These are phyloP conservation scores for Cerioporus squamosus DNA, from an alignment of 1,284 basidiomycete species.

Conservation along the genomic window DNA sequence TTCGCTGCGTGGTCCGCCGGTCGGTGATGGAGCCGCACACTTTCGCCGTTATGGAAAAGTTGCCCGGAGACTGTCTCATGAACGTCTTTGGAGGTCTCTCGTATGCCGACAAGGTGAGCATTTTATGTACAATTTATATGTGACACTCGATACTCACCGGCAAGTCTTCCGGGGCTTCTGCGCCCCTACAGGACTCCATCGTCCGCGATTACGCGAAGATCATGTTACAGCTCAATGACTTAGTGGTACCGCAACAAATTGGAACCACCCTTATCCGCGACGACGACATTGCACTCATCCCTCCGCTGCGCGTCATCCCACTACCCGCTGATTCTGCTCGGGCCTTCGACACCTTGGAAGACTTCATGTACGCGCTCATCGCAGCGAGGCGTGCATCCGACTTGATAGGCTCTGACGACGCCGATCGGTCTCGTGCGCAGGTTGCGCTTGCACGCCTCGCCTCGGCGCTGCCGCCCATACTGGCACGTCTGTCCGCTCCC, in stretches of 20 bases:
- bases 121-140: not conserved
- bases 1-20: not conserved
- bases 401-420: too few relatives aligned
- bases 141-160: not conserved
- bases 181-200: not conserved
- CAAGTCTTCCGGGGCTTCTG: too few relatives aligned
- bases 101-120: conserved; percentile 3
- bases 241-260: conserved; percentile 6
- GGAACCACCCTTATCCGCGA: not conserved
- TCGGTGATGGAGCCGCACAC: not conserved
- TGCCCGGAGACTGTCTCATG: conserved; percentile 5
- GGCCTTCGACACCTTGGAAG: too few relatives aligned
- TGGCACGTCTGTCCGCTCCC: too few relatives aligned
- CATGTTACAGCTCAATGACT: not conserved
- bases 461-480: too few relatives aligned
- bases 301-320: not conserved
- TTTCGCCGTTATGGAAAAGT: conserved; percentile 1
- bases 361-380: too few relatives aligned
- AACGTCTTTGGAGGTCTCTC: not conserved
- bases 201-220: not conserved
- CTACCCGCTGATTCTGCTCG: too few relatives aligned
- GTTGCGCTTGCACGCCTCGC: too few relatives aligned
- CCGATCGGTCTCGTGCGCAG: too few relatives aligned
- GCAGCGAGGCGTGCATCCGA: too few relatives aligned
- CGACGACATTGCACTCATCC: not conserved